These are phyloP conservation scores for Waltergamsia citrina DNA, from an alignment of 2,329 filamentous ascomycete genomes.

Conservation along the genomic window DNA sequence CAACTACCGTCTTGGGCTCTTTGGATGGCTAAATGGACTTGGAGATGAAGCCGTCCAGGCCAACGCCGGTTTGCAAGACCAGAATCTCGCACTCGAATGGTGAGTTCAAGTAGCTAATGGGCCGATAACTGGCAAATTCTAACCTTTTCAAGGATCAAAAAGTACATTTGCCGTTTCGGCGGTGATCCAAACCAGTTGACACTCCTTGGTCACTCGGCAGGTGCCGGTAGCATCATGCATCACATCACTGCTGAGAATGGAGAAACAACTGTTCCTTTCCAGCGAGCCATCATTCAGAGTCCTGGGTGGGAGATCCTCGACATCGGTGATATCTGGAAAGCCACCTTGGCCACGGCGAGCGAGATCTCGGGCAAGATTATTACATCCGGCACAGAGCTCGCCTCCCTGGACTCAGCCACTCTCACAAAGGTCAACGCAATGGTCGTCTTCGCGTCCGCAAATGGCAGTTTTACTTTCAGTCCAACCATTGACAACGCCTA, in stretches of 20 bases:
- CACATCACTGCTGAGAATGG: constrained; percentile 34
- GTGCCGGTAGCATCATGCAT: constrained; percentile 38
- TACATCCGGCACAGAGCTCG: constrained; percentile 5
- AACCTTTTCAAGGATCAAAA: constrained; percentile 22
- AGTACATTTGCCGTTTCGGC: constrained; percentile 37
- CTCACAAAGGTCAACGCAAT: constrained; percentile 23
- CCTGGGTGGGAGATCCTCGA: constrained; percentile 6
- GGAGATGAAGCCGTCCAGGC: constrained; percentile 21
- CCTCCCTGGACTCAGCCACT: constrained; percentile 3
- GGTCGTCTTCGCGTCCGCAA: constrained; percentile 6
- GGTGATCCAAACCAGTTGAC: constrained; percentile 38
- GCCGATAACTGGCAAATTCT: not conserved
- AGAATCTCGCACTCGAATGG: constrained; percentile 38
- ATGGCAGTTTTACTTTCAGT: constrained; percentile 17
- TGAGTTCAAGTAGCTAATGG: constrained; percentile 1
- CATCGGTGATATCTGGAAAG: constrained; percentile 5
- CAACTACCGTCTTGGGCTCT: constrained; percentile 29
- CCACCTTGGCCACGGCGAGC: constrained; percentile 6
- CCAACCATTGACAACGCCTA: constrained; percentile 23
- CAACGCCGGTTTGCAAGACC: constrained; percentile 41
- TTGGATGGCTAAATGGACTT: constrained; percentile 35
- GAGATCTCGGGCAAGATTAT: constrained; percentile 4
- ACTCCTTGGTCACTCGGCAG: constrained; percentile 41
- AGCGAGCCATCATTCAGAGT: constrained; percentile 29
- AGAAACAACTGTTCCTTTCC: constrained; percentile 30